Evolutionary conservation across 345 rosid species (phyloP).

Genomic region (Salix exigua): DNA sequence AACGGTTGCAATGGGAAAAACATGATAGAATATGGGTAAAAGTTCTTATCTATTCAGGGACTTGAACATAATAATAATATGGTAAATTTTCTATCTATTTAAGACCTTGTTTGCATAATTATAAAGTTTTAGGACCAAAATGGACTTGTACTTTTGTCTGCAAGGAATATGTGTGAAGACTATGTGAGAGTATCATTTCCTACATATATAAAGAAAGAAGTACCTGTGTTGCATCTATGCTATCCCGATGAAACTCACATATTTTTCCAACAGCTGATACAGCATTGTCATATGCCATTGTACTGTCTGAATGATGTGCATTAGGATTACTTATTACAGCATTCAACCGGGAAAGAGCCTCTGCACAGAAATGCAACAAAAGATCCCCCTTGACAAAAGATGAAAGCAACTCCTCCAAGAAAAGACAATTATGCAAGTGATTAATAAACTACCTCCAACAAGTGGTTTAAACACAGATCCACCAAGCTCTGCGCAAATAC

Average conservation of each 20-base stretch:
- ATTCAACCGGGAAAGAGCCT: constrained; percentile 90
- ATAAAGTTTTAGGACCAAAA: not conserved
- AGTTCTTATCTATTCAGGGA: too few relatives aligned
- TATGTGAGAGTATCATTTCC: too few relatives aligned
- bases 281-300: constrained; percentile 99
- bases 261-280: constrained; percentile 97
- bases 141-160: not conserved
- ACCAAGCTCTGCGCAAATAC: constrained; percentile 98
- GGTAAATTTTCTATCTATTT: too few relatives aligned
- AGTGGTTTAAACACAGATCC: constrained; percentile 82
- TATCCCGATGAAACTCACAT: constrained; percentile 85
- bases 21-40: too few relatives aligned
- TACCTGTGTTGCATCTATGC: constrained; percentile 92
- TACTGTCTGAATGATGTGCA: constrained; percentile 71
- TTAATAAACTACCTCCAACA: constrained; percentile 64
- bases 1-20: too few relatives aligned
- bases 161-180: not conserved
- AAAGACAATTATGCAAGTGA: not conserved
- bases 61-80: too few relatives aligned
- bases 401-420: not conserved
- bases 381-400: not conserved
- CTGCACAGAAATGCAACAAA: constrained; percentile 32
- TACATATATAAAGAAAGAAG: not conserved
- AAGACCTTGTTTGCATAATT: too few relatives aligned
- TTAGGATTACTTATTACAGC: constrained; percentile 74